Base-by-base conservation (phyloP, 768 basidiomycete species). In the Fomitopsis pulvina region DNA sequence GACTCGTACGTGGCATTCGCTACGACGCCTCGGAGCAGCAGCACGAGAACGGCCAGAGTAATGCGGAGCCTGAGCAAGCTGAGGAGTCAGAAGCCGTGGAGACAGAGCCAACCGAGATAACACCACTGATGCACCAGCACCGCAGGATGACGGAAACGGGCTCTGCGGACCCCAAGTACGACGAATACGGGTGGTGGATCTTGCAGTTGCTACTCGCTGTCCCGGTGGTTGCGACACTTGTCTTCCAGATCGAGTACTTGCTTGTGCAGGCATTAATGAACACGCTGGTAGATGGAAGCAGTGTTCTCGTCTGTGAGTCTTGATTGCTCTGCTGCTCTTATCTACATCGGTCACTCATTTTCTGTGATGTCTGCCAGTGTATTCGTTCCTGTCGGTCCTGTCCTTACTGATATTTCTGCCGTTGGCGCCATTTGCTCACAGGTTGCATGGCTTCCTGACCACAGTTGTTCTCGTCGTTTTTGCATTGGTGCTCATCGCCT, bases 281-380 rank as follows among this genome's bases (percentile, higher is more conserved):
- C 62, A 83, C 82, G 0, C 61, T 85, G 5, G 69, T 71, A 0
- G 86, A 89, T 55, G 87, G 86, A 12, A 79, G 73, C 27, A 70
- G 68, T 48, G 69, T 80, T 2, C 53, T 59, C 14, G 54, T 60
- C 16, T 75, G 83, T 85, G 57, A 66, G 76, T 70, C 21, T 32
- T 39, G 7, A 50, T 6, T 22, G 34, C 5, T 39, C 18, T 25
- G 25, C 12, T 9, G 22, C 12, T 41, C 20, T 27, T 10, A 39
- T 42, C 3, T 25, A 12, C n/a, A 2, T 8, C 27, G 6, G 8
- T 18, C 11, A 43, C 48, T 9, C 55, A 49, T 46, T 37, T 44
- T n/a, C 28, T n/a, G n/a, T n/a, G n/a, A n/a, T n/a, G n/a, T n/a
- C 43, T 8, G 43, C 10, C 53, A 85, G 83, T 83, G 1, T 87